A percentile compares a stretch with the other conserved stretches of the same genome.
Evolutionary conservation across 495 filamentous ascomycete species (phyloP).

Genomic region (Talaromyces stipitatus): DNA sequence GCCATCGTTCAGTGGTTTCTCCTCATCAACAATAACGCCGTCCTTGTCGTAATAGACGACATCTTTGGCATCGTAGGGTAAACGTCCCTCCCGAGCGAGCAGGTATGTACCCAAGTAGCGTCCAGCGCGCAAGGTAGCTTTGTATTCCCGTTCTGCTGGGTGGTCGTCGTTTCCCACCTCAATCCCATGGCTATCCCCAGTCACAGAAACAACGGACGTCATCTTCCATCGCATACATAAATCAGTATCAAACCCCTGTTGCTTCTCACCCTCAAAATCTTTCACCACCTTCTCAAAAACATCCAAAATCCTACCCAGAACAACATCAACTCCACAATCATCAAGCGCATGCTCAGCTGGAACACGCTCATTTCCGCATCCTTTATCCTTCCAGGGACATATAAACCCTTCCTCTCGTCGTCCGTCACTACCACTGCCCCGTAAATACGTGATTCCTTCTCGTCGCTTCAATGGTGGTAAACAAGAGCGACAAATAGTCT

Average conservation of each 20-base stretch:
- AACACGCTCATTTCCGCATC: conserved; percentile 31
- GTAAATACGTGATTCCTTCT: conserved; percentile 67
- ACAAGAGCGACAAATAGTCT: conserved; percentile 67
- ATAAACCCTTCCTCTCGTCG: conserved; percentile 58
- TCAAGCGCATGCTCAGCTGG: conserved; percentile 59
- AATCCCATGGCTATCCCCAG: conserved; percentile 21
- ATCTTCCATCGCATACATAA: conserved; percentile 18
- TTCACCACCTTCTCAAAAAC: conserved; percentile 41
- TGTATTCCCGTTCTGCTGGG: not conserved
- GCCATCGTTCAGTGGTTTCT: conserved; percentile 25
- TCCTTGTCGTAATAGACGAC: conserved; percentile 46
- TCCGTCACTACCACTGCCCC: conserved; percentile 23
- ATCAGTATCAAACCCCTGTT: conserved; percentile 16
- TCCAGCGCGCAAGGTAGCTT: conserved; percentile 6
- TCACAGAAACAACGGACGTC: not conserved
- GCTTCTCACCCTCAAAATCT: conserved; percentile 14
- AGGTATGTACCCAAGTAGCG: conserved; percentile 25
- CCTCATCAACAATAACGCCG: conserved; percentile 1
- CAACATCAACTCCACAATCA: conserved; percentile 73
- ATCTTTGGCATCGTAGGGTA: conserved; percentile 35
- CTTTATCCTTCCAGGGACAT: conserved; percentile 54
- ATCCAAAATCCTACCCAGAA: conserved; percentile 56
- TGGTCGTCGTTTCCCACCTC: conserved; percentile 10
- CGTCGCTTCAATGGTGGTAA: conserved; percentile 57
- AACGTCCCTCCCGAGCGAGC: conserved; percentile 20